Conservation (phyloP, 805 yeast genomes). For the Candida multigemmis region DNA sequence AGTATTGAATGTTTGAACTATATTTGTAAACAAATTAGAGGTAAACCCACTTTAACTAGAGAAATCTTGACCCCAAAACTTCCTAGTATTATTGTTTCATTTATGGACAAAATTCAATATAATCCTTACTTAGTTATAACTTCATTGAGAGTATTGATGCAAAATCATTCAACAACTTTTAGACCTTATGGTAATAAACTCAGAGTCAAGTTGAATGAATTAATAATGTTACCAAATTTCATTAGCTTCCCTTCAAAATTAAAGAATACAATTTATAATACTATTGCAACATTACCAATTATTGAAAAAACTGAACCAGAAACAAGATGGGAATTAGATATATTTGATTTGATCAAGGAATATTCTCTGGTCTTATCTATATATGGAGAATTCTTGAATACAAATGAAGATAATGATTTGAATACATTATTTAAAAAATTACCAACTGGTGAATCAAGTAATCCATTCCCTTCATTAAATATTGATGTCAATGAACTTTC, state of each 20-base stretch:
- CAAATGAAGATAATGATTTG: slow-evolving; percentile 47
- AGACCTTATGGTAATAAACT: slow-evolving; percentile 68
- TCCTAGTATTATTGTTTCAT: slow-evolving; percentile 46
- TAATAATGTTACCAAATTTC: slow-evolving; percentile 25
- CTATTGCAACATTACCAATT: slow-evolving; percentile 48
- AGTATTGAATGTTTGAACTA: slow-evolving; percentile 30
- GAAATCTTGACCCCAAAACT: slow-evolving; percentile 77
- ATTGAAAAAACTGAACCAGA: slow-evolving; percentile 46
- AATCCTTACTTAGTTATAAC: slow-evolving; percentile 23
- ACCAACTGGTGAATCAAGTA: slow-evolving; percentile 5
- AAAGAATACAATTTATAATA: slow-evolving; percentile 33
- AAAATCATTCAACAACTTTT: slow-evolving; percentile 66
- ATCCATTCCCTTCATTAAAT: slow-evolving; percentile 36
- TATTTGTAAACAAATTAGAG: slow-evolving; percentile 46
- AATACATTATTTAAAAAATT: slow-evolving; percentile 28
- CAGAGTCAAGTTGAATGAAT: slow-evolving; percentile 32
- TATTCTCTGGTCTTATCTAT: slow-evolving; percentile 45
- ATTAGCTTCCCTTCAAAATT: slow-evolving; percentile 29
- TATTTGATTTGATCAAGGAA: slow-evolving; percentile 42
- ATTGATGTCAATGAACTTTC: slow-evolving; percentile 53
- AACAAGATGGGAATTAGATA: slow-evolving; percentile 36
- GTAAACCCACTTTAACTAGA: slow-evolving; percentile 77
- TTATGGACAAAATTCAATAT: slow-evolving; percentile 32
- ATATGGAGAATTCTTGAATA: slow-evolving; percentile 49
- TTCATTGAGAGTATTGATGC: slow-evolving; percentile 31